Base-by-base conservation (phyloP, 2,329 filamentous ascomycete genomes). In the Stagonosporopsis cucurbitacearum region DNA sequence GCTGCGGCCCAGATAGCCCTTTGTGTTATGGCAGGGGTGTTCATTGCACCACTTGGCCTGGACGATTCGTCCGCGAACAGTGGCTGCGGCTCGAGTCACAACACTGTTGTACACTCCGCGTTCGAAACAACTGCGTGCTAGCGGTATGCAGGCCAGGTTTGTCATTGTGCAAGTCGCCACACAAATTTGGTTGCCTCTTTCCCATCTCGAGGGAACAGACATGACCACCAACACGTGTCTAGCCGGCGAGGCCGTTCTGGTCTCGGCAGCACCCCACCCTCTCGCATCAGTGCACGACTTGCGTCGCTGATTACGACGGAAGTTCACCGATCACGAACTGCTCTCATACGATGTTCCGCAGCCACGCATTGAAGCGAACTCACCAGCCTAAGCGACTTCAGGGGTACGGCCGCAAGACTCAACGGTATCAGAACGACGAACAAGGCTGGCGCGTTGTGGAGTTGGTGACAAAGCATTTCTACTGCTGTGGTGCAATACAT, bases 321-420 rank as follows among this genome's bases (percentile, higher is more conserved):
- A 33, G 30, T 48, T 51, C 47, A 56, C 53, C 53, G 53, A 56
- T 56, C 53, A 48, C 37, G 53, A 51, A 56, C 43, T 47, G 37
- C 37, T 51, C 47, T 56, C 53, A 51, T 51, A 56, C 47, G 53
- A 56, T 56, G 37, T n/a, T 37, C 43, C 22, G 37, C 47, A 51
- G 43, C 42, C 43, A 51, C 42, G 47, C 43, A 47, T 48, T n/a
- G 30, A 56, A 51, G 53, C 53, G 47, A 51, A 32, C 22, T n/a
- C 25, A 51, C 53, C 43, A 51, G 22, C 36, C 25, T 43, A n/a
- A 43, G 13, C 30, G 15, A 19, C 20, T 23, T 32, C 53, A 56
- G 47, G 53, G 48, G 42, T 47, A 50, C 47, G 36, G 33, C 17
- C 36, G 19, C 28, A 47, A 50, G 36, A 25, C 47, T 50, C 33